Conservation (phyloP, 169 alveolate species). For the Prorocentrum cordatum region DNA sequence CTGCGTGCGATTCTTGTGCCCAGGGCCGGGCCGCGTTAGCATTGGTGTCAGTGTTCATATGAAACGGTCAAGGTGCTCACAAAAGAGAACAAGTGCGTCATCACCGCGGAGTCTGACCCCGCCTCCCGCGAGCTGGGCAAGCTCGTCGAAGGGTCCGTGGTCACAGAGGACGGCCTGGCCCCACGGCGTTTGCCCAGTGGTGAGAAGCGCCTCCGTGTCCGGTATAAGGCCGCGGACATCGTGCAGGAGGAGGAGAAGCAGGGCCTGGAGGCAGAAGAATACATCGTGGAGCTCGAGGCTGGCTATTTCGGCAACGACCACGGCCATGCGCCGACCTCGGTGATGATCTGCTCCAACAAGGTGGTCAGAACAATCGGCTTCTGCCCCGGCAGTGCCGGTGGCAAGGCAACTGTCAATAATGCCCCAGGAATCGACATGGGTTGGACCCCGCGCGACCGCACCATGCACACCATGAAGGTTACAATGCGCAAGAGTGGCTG, state of each 20-base stretch:
- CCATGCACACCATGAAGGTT: conserved; percentile 28
- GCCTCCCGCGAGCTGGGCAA: not conserved
- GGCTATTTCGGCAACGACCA: conserved; percentile 36
- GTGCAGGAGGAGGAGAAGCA: no score
- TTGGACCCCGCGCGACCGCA: conserved; percentile 63
- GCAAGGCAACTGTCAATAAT: not conserved
- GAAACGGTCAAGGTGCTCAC: conserved; percentile 66
- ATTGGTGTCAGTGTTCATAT: no score
- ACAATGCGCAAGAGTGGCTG: conserved; percentile 65
- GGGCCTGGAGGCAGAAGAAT: not conserved
- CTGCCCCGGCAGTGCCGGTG: not conserved
- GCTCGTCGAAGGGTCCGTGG: not conserved
- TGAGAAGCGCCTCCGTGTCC: conserved; percentile 34
- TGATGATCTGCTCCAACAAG: conserved; percentile 29
- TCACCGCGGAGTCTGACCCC: conserved; percentile 43
- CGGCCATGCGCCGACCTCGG: conserved; percentile 34
- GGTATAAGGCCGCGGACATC: conserved; percentile 53
- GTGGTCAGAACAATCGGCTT: not conserved
- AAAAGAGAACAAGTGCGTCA: conserved; percentile 14
- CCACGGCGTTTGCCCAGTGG: conserved; percentile 43
- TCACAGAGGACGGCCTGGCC: conserved; percentile 30
- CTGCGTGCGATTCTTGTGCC: no score
- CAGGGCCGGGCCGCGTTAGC: no score
- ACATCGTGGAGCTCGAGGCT: conserved; percentile 41
- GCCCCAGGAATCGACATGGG: not conserved